Conservation (phyloP, 495 filamentous ascomycete species). For the Delitschia confertaspora region DNA sequence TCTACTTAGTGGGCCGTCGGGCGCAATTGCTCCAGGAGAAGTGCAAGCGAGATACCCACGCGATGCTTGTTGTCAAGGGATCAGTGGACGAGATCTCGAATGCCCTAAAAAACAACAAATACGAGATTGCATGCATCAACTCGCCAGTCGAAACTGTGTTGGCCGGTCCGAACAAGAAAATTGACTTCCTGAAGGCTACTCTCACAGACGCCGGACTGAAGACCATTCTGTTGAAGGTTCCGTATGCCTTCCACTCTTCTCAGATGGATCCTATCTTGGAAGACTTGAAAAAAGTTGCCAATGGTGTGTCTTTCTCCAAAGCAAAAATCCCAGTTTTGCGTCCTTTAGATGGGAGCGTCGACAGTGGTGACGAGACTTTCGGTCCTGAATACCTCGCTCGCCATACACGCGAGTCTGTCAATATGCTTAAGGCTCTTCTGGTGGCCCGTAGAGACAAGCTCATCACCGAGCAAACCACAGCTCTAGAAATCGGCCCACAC, state of each 20-base stretch:
- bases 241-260: slow-evolving; percentile 40
- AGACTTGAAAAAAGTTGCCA: slow-evolving; percentile 12
- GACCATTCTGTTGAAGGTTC: slow-evolving; percentile 51
- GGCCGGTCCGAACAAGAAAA: slow-evolving; percentile 37
- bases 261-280: slow-evolving; percentile 30
- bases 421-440: slow-evolving; percentile 58
- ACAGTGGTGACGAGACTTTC: slow-evolving; percentile 18
- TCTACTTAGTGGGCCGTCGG: slow-evolving; percentile 35
- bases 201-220: slow-evolving; percentile 47
- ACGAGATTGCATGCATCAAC: slow-evolving; percentile 48
- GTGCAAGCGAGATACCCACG: slow-evolving; percentile 34
- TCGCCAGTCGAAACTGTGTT: slow-evolving; percentile 44
- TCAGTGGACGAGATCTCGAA: slow-evolving; percentile 28
- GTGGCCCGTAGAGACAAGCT: slow-evolving; percentile 37
- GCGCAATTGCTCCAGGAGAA: slow-evolving; percentile 30
- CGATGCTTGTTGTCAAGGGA: slow-evolving; percentile 45
- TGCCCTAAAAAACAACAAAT: slow-evolving; percentile 27
- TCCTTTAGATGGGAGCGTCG: slow-evolving; percentile 23
- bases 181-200: slow-evolving; percentile 13
- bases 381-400: slow-evolving; percentile 50
- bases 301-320: slow-evolving; percentile 10
- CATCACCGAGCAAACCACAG: slow-evolving; percentile 19
- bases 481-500: slow-evolving; percentile 32
- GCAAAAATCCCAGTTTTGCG: slow-evolving; percentile 28
- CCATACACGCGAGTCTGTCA: slow-evolving; percentile 63